phyloP scores from a whole-genome alignment of 2,329 filamentous ascomycete species.

The Xylariaceae sp. region DNA sequence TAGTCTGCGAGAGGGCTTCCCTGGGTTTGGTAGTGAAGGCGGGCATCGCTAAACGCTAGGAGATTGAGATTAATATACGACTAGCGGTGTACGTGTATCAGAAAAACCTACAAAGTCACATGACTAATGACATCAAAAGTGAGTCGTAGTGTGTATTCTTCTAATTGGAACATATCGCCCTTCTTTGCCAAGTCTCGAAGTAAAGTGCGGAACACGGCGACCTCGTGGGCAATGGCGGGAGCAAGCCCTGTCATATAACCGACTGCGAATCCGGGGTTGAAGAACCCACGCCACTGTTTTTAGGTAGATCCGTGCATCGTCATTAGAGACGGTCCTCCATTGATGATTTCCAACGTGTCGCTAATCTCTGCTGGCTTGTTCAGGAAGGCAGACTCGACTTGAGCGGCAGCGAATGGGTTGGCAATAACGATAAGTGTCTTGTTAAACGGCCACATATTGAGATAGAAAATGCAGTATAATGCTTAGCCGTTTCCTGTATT shows the following conservation, averaged over 20 bases:
- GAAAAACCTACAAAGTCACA: constrained; percentile 17
- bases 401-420: constrained; percentile 12
- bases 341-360: constrained; percentile 26
- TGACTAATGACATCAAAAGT: constrained; percentile 24
- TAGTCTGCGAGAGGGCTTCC: constrained; percentile 18
- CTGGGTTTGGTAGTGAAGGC: constrained; percentile 21
- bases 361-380: constrained; percentile 17
- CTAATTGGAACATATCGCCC: constrained; percentile 18
- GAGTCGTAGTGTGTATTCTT: constrained; percentile 22
- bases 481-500: constrained; percentile 15
- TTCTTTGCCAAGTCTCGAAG: constrained; percentile 7
- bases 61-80: neutral
- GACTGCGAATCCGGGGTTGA: constrained; percentile 22
- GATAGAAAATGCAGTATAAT: constrained; percentile 19
- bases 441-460: constrained; percentile 22
- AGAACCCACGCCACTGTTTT: constrained; percentile 23
- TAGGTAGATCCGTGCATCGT: constrained; percentile 33
- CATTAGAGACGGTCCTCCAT: constrained; percentile 43
- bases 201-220: constrained; percentile 18
- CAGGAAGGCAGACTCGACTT: constrained; percentile 19
- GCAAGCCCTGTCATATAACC: constrained; percentile 17
- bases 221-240: constrained; percentile 19
- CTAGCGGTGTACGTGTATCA: neutral
- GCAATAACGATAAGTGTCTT: constrained; percentile 16
- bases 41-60: constrained; percentile 16